Base-by-base conservation (phyloP, 1,139 yeast genomes). In the Geotrichum citri-aurantii region DNA sequence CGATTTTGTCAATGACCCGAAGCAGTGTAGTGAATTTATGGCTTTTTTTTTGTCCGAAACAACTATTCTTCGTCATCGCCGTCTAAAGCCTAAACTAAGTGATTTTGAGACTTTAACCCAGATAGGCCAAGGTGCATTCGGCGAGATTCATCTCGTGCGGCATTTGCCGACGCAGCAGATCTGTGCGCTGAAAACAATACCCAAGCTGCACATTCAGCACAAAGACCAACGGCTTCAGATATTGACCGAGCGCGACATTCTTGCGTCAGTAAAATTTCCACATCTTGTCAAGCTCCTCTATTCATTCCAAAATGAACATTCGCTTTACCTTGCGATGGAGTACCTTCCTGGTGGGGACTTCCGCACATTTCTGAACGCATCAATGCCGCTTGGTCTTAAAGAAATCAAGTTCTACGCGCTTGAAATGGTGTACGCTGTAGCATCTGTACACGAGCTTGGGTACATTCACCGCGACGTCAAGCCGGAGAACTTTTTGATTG, bases 401-500 rank as follows among this genome's bases (percentile, higher is more conserved):
- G 56, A 54, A 26, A 48, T 60, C 31, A 40, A 48, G 33, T 60
- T 60, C 44, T 60, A 54, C 40, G 55, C 59, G 42, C 48, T 54
- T 8, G 95, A 88, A 72, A 88, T 88, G 95, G 86, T 88, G 71
- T 84, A 87, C 50, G 87, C 95, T 1, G 93, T 88, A 24, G 85
- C 86, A 68, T 86, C 92, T 1, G 77, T 88, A 58, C 95, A 88
- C 70, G 89, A 87, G 68, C 76, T 88, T 57, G 95, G 95, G 1
- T 88, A 85, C 68, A 88, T 92, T 23, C 95, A 88, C 70, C 80
- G 95, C 71, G 95, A 88, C 72, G 80, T 88, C 67, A 88, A 88
- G 69, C 95, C 99, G 0, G 99, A 95, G 69, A 95, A 95, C 67
- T 73, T 95, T 44, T 77, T 95, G 65, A 91, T 95, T 65, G 98